A percentile compares a stretch with the other conserved stretches of the same genome.
These are phyloP conservation scores for Citrus hindsii DNA, from an alignment of 345 rosid species.

Conservation along the genomic window DNA sequence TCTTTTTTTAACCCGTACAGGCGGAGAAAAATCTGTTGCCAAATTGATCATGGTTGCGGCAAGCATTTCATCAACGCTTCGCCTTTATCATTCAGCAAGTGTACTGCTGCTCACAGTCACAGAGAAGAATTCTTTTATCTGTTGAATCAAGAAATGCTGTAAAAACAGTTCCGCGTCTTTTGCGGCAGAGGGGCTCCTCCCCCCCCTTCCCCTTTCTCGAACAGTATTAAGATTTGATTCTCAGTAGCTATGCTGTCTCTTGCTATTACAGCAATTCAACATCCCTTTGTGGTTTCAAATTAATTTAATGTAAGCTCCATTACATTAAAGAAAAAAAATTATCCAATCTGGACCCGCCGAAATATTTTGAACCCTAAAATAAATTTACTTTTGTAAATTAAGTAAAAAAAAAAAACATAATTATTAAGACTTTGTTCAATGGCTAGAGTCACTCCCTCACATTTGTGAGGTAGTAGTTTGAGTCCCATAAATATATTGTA, in stretches of 20 bases:
- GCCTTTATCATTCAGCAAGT: constrained; percentile 1
- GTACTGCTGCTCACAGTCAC: constrained; percentile 16
- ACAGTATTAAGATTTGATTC: background rate
- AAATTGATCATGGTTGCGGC: constrained; percentile 28
- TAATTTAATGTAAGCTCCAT: no score
- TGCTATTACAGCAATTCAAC: background rate
- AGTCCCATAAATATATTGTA: no score
- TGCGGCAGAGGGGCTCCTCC: no score
- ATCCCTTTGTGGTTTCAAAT: background rate
- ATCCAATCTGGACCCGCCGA: background rate
- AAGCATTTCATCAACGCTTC: constrained; percentile 25
- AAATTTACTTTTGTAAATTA: background rate
- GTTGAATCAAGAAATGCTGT: constrained; percentile 11
- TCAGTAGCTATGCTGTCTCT: background rate
- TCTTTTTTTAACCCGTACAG: constrained; percentile 21
- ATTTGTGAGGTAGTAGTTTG: no score
- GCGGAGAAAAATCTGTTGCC: constrained; percentile 24
- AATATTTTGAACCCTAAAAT: background rate
- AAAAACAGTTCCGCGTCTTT: no score
- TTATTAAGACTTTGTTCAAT: no score
- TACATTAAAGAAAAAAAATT: no score
- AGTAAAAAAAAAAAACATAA: no score
- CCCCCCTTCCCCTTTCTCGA: no score
- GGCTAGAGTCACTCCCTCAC: no score
- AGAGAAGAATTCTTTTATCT: constrained; percentile 14